These are phyloP conservation scores for Phaeotremella fagi DNA, from an alignment of 768 basidiomycete genomes.

Conservation along the genomic window DNA sequence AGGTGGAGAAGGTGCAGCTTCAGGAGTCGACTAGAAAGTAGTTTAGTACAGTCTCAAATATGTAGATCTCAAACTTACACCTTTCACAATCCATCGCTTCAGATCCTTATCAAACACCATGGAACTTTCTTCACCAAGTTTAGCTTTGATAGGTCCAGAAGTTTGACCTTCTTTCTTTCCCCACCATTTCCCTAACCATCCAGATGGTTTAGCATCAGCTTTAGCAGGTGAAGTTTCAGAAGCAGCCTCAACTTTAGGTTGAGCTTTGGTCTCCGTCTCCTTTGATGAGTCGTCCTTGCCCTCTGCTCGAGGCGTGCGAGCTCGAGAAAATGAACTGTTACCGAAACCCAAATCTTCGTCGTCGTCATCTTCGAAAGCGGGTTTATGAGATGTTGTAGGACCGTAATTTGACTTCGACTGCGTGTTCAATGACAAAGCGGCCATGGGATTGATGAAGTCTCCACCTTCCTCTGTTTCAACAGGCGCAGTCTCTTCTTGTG, in stretches of 20 bases:
- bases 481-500: background rate
- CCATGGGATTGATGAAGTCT: constrained; percentile 43
- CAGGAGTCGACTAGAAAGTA: constrained; percentile 50
- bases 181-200: constrained; percentile 80
- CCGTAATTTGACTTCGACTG: background rate
- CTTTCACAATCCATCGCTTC: constrained; percentile 94
- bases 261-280: too few species aligned
- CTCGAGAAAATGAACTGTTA: constrained; percentile 55
- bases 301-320: constrained; percentile 29
- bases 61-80: constrained; percentile 54
- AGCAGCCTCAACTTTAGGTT: constrained; percentile 30
- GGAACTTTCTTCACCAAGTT: constrained; percentile 79
- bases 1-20: constrained; percentile 55
- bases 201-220: constrained; percentile 23
- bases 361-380: constrained; percentile 55
- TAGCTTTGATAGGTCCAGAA: constrained; percentile 75
- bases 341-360: constrained; percentile 89
- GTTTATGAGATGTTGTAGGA: constrained; percentile 25
- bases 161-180: constrained; percentile 58
- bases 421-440: constrained; percentile 22
- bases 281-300: constrained; percentile 20
- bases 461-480: constrained; percentile 4
- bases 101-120: constrained; percentile 95
- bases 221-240: constrained; percentile 12
- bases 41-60: background rate